These are phyloP conservation scores for Erythrobasidium yunnanense DNA, from an alignment of 768 basidiomycete genomes.

Conservation along the genomic window DNA sequence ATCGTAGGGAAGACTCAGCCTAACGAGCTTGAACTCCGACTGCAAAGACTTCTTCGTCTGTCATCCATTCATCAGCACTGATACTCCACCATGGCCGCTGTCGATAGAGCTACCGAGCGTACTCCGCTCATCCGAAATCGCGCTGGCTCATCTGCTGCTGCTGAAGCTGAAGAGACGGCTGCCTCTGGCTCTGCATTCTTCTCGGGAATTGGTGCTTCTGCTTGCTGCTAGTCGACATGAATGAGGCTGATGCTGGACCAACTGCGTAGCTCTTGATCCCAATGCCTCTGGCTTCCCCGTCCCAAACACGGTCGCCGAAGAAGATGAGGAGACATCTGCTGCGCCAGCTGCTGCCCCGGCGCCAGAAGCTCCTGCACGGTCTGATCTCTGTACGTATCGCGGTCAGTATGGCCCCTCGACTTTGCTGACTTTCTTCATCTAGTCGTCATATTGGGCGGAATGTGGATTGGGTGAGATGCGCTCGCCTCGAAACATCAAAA, in stretches of 20 bases:
- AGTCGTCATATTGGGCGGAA: conserved; percentile 2
- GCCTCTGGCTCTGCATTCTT: conserved; percentile 17
- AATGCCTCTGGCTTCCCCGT: conserved; percentile 14
- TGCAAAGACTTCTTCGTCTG: background rate
- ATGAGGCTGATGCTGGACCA: background rate
- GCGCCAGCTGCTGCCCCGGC: background rate
- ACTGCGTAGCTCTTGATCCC: conserved; percentile 21
- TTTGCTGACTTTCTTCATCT: background rate
- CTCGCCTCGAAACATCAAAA: background rate
- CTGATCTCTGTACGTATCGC: conserved; percentile 9
- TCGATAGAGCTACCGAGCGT: conserved; percentile 14
- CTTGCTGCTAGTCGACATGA: background rate
- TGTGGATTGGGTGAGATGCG: conserved; percentile 13
- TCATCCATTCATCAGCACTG: background rate
- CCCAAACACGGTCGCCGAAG: background rate
- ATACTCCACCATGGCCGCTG: conserved; percentile 5
- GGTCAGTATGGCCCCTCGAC: background rate
- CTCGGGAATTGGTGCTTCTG: conserved; percentile 4
- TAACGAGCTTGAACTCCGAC: too few relatives aligned
- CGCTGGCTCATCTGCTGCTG: background rate
- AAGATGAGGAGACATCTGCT: conserved; percentile 6
- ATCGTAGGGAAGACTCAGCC: too few relatives aligned
- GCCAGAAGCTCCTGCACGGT: background rate
- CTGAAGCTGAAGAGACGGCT: conserved; percentile 4
- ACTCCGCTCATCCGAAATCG: conserved; percentile 21